Evolutionary conservation across 768 basidiomycete species (phyloP), one percentile per base, ranked within the genome.

Genomic region (Naganishia vaughanmartiniae): DNA sequence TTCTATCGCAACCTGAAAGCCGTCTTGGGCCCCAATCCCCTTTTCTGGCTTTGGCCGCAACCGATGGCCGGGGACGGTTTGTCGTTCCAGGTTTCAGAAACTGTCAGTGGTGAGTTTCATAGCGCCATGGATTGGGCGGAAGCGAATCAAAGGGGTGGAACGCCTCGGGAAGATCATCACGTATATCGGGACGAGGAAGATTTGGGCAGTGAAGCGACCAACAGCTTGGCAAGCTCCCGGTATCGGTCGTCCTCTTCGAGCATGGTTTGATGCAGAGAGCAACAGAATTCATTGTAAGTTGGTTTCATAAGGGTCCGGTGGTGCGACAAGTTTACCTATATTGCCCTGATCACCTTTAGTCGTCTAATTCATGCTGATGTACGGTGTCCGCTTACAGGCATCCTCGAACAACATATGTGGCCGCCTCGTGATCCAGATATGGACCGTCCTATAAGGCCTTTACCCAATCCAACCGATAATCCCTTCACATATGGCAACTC

Each of bases 401-500:
- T 75, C 1, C 71, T 81, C 54, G 81, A 77, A 9, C 84, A 83
- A 67, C 76, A 81, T 51, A 65, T 74, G 10, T 93, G 92, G 91
- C 92, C 93, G 24, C 91, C 91, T 6, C 83, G 83, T 45, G 90
- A 93, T 78, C 88, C 88, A 0, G 74, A 74, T 30, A 75, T 77
- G 65, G 66, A 63, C 78, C 57, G 48, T 58, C 45, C 69, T 45
- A 75, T 42, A 71, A 73, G 24, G 74, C 76, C 72, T 76, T 76
- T 55, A 67, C 68, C 51, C 73, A 66, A 74, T 78, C 73, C 76
- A 39, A 72, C 74, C 30, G 72, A 74, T 39, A 87, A 87, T 6
- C 92, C 93, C 6, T 96, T 93, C 89, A 92, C 92, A 17, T 95
- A 91, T 76, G 88, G 89, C 73, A 89, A 90, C 65, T 76, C 84